phyloP scores from a whole-genome alignment of 192 early-diverging fungal genomes.

The Funneliformis mosseae region DNA sequence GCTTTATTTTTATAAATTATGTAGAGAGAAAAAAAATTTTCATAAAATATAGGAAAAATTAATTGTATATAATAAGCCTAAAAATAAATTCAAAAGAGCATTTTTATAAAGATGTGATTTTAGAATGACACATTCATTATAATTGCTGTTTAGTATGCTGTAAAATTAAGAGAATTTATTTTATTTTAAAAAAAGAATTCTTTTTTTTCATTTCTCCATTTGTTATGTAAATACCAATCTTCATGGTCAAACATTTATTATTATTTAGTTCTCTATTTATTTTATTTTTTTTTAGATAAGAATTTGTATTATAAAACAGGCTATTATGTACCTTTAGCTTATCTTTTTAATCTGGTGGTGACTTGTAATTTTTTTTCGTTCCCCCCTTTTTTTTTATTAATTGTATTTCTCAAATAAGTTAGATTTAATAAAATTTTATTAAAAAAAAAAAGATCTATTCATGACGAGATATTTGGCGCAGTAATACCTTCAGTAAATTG shows the following conservation, averaged over 20 bases:
- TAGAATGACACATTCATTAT: not conserved
- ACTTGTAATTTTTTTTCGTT: too few species aligned
- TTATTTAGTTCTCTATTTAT: not conserved
- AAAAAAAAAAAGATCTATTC: too few species aligned
- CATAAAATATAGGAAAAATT: not conserved
- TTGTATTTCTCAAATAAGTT: too few species aligned
- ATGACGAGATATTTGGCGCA: too few species aligned
- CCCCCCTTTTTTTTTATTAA: too few species aligned
- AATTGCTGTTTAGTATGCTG: not conserved
- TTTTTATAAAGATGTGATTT: not conserved
- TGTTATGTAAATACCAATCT: not conserved
- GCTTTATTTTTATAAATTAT: not conserved
- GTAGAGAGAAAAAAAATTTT: too few species aligned
- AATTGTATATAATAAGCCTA: not conserved
- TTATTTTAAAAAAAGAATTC: not conserved
- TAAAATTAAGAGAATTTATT: not conserved
- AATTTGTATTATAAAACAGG: too few species aligned
- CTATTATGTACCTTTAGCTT: too few species aligned
- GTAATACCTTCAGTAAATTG: too few species aligned
- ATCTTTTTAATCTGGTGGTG: too few species aligned
- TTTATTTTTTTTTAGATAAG: not conserved
- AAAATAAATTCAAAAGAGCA: not conserved
- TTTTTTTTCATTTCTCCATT: not conserved
- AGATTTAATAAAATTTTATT: too few species aligned
- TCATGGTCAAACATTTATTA: not conserved